phyloP scores from a whole-genome alignment of 306 rosid species.

The Prunus salicina region DNA sequence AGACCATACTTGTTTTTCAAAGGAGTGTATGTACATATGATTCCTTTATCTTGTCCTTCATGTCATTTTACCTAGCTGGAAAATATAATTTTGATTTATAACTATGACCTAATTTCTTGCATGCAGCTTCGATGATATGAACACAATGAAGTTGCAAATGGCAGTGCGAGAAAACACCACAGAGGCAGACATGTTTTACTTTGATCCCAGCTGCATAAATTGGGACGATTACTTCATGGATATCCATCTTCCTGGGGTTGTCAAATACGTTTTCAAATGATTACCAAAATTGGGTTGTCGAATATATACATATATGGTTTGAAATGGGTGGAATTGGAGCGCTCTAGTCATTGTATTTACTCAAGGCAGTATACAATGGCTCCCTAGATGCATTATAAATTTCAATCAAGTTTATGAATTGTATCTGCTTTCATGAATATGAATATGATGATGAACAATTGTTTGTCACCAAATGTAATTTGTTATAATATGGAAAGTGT shows the following conservation, averaged over 20 bases:
- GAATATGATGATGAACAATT: background rate
- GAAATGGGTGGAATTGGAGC: background rate
- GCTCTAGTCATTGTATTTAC: background rate
- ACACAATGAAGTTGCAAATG: conserved; percentile 50
- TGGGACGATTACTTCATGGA: conserved; percentile 76
- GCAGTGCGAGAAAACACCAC: conserved; percentile 33
- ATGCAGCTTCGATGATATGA: conserved; percentile 66
- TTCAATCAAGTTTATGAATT: background rate
- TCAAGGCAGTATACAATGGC: background rate
- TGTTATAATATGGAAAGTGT: too few relatives aligned
- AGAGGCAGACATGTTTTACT: conserved; percentile 54
- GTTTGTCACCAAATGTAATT: too few relatives aligned
- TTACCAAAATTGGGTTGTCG: background rate
- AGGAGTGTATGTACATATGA: conserved; percentile 56
- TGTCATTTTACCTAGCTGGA: background rate
- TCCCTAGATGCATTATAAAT: background rate
- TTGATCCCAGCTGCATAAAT: conserved; percentile 55
- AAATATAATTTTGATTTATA: background rate
- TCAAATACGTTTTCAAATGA: conserved; percentile 64
- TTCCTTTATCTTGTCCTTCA: background rate
- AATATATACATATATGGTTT: background rate
- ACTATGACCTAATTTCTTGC: background rate
- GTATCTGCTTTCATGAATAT: too few relatives aligned
- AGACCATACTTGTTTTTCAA: conserved; percentile 77
- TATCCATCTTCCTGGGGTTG: conserved; percentile 53